Conservation (phyloP, 306 rosid species). For the Castanea sativa region DNA sequence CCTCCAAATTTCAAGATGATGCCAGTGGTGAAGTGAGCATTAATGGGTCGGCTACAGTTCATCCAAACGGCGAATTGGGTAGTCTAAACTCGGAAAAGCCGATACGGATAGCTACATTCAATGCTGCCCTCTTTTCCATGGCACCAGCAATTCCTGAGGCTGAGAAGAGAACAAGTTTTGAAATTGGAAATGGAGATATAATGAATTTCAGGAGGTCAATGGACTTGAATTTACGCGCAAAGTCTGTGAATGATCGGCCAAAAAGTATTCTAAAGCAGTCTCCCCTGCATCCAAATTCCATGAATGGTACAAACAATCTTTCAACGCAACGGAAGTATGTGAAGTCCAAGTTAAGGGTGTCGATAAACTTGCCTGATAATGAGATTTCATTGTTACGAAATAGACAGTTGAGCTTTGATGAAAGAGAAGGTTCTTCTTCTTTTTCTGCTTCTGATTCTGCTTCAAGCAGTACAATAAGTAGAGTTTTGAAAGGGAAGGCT, state of each 20-base stretch:
- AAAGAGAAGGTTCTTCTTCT: conserved; percentile 32
- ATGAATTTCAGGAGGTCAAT: not conserved
- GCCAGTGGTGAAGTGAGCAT: conserved; percentile 22
- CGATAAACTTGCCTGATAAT: conserved; percentile 87
- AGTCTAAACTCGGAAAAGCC: conserved; percentile 18
- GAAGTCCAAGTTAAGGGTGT: conserved; percentile 69
- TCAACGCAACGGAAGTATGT: conserved; percentile 30
- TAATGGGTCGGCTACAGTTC: conserved; percentile 39
- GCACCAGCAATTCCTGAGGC: conserved; percentile 64
- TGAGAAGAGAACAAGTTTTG: conserved; percentile 27
- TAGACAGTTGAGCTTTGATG: conserved; percentile 61
- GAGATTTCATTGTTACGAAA: conserved; percentile 71
- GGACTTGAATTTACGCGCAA: conserved; percentile 24
- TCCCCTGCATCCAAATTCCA: conserved; percentile 38
- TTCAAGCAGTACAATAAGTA: not conserved
- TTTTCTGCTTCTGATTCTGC: not conserved
- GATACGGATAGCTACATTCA: conserved; percentile 77
- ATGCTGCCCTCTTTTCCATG: conserved; percentile 96
- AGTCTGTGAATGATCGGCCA: conserved; percentile 51
- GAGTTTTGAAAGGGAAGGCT: conserved; percentile 29
- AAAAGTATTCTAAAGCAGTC: conserved; percentile 75
- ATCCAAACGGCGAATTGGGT: conserved; percentile 47
- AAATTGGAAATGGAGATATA: conserved; percentile 29
- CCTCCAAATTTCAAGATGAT: conserved; percentile 25
- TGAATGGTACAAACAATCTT: conserved; percentile 25